Base-by-base conservation (phyloP, 805 yeast genomes). In the Jamesozyma hellenica region DNA sequence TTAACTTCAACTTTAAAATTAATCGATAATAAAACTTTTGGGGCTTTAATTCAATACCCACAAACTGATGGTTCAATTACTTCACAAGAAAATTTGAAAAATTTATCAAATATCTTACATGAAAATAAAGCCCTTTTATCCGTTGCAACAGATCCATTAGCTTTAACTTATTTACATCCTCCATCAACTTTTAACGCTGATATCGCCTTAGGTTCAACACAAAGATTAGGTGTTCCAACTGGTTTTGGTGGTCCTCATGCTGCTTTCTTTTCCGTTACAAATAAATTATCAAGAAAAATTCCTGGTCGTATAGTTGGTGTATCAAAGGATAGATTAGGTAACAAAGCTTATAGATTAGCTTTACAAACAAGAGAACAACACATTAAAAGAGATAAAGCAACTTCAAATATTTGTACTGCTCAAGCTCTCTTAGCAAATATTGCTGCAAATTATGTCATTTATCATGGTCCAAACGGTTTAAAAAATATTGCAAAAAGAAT, bases 241-340 rank as follows among this genome's bases (percentile, higher is more conserved):
- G 98, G 97, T 6, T 92, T 78, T 58, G 98, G 98, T 55, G 98
- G 98, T 16, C 98, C 98, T 3, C 98, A 92, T 61, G 97, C 98
- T 35, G 98, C 95, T 0, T 92, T 85, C 65, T 88, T 92, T 52
- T 85, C 97, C 8, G 94, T 90, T 31, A 71, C 76, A n/a, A 75
- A 78, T 43, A 72, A 77, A 41, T 71, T 82, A 51, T 84, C 85
- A 57, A 77, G 98, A 58, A 92, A 88, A 63, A 86, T 92, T 61
- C 98, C 98, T 2, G 98, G 98, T 33, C 75, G 98, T 66, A 74
- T 92, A 41, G 88, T 92, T 40, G 98, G 98, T 56, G 77, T 84
- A 31, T 79, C 95, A 30, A 85, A 84, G 59, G 98, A 90, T 60
- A 74, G 97, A 55, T 67, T 88, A 39, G 96, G 96, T 16, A 77